phyloP scores from a whole-genome alignment of 1,139 yeast species.

The Debaryomyces nepalensis region DNA sequence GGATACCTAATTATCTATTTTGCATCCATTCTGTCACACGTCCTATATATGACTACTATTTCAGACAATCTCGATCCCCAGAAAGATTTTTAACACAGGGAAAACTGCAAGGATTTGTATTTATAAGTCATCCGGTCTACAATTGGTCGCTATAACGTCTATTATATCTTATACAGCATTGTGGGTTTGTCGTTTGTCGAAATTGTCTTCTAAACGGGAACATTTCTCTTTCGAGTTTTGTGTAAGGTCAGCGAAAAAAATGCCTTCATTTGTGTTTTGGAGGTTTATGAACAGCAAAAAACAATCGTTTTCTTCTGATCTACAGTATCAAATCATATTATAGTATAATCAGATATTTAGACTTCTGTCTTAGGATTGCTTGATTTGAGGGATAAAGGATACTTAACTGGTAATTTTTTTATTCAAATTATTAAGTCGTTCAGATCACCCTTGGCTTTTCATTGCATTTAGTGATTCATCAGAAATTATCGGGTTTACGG shows the following conservation, averaged over 20 bases:
- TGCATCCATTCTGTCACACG: no score
- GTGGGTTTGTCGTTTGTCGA: no score
- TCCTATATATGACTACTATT: no score
- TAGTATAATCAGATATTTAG: conserved; percentile 1
- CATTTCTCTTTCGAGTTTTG: conserved; percentile 8
- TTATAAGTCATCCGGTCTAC: no score
- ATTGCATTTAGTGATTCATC: conserved; percentile 7
- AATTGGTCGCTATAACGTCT: no score
- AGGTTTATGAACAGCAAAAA: conserved; percentile 11
- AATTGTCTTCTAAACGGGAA: no score
- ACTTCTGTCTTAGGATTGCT: conserved; percentile 3
- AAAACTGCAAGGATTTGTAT: no score
- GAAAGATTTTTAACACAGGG: no score
- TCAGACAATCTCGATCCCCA: no score
- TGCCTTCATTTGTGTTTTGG: conserved; percentile 11
- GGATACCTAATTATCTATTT: no score
- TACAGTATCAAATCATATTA: conserved; percentile 3
- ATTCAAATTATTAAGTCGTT: conserved; percentile 1
- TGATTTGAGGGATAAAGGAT: conserved; percentile 4
- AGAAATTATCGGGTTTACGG: no score
- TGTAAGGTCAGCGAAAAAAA: conserved; percentile 8
- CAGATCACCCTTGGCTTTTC: conserved; percentile 5
- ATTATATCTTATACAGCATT: no score
- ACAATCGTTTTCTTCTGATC: conserved; percentile 6
- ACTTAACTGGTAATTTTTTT: conserved; percentile 1